phyloP scores from a whole-genome alignment of 2,329 filamentous ascomycete species.

The Xylaria sp. region DNA sequence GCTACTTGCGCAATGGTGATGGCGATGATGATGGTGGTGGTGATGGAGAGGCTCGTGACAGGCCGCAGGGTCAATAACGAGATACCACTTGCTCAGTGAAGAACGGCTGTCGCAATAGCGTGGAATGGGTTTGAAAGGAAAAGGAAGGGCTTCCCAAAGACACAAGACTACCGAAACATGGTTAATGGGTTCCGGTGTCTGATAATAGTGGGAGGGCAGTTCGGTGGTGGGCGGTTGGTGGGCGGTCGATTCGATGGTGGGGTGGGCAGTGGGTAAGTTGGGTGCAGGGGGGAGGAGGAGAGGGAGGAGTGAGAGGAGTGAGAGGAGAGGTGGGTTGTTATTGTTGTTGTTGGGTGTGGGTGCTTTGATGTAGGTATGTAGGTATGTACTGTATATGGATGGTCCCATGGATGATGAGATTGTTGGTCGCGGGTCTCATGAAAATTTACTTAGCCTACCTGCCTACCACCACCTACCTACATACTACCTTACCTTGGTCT shows the following conservation, averaged over 20 bases:
- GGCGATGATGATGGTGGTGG: no score
- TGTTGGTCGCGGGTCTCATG: constrained; percentile 18
- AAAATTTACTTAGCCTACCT: constrained; percentile 29
- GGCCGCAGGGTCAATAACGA: constrained; percentile 19
- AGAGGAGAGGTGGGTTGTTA: background rate
- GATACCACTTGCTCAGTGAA: background rate
- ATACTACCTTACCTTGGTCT: no score
- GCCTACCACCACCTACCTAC: no score
- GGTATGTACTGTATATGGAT: constrained; percentile 5
- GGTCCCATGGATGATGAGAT: constrained; percentile 13
- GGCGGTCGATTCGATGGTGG: constrained; percentile 7
- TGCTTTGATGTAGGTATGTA: background rate
- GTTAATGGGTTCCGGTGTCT: constrained; percentile 18
- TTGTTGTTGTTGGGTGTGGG: background rate
- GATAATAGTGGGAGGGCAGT: constrained; percentile 14
- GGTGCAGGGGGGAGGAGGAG: background rate
- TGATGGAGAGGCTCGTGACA: constrained; percentile 11
- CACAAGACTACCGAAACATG: constrained; percentile 30
- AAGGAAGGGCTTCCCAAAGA: constrained; percentile 21
- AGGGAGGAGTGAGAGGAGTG: background rate
- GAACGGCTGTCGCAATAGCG: background rate
- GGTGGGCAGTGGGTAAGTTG: no score
- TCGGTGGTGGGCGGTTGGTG: constrained; percentile 2
- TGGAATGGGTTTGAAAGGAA: constrained; percentile 11
- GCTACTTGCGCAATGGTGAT: no score